Evolutionary conservation across 306 rosid species (phyloP), one percentile per base, ranked within the genome.

Genomic region (Spatholobus suberectus): DNA sequence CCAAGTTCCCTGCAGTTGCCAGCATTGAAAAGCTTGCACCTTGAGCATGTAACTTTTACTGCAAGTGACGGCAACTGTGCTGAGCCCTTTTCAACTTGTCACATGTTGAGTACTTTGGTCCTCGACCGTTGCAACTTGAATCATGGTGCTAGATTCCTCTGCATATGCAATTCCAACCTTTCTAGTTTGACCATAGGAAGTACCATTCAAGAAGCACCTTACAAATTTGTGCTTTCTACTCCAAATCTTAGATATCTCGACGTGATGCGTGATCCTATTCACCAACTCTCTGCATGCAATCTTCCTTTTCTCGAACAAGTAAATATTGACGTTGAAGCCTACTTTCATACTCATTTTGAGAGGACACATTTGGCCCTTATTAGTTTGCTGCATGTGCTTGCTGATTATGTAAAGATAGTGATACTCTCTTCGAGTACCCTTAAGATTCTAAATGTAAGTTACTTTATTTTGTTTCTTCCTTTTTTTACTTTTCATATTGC

Each of bases 371-470:
- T 21, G 23, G 14, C 70, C 44, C 15, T 76, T 14, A 43, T 83
- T 32, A 76, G 46, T 72, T 77, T 75, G 68, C 68, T 83, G 24
- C 44, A 59, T 59, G 47, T 32, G 78, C 57, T 83, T 0, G 78
- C 82, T 23, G 55, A 47, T 55, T 52, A 82, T 83, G 86, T 70
- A 13, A 69, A 70, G 74, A 70, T 8, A n/a, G 21, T 83, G 86
- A 70, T 34, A 40, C 76, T 82, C 38, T 75, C 81, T 18, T 82
- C 76, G 5, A 66, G 68, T n/a, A 81, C 85, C 32, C 67, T 81
- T 35, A 43, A 75, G 70, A 74, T 81, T 73, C 74, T 81, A 35
- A 38, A 62, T 81, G 85, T 81, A 55, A 74, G 81, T 81, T 73
- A 9, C 44, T 63, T 35, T n/a, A n/a, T 62, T 49, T 17, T 47